phyloP scores from a whole-genome alignment of 2,329 filamentous ascomycete genomes.

The Xylaria multiplex region DNA sequence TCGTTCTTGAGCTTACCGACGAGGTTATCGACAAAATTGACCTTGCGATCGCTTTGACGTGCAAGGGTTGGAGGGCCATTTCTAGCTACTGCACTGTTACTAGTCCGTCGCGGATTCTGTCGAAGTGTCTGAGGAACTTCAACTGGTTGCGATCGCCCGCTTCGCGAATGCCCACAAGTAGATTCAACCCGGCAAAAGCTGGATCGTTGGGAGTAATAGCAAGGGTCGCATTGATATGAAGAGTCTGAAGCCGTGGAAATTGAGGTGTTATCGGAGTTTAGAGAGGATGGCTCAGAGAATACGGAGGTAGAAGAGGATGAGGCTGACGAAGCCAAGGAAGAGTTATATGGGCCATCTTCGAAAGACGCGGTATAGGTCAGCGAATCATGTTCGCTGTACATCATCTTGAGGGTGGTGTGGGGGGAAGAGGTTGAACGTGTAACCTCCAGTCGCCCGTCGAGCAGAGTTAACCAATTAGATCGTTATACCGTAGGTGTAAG shows the following conservation, averaged over 20 bases:
- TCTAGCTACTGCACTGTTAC: slow-evolving; percentile 63
- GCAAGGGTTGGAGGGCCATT: slow-evolving; percentile 78
- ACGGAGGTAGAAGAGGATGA: slow-evolving; percentile 81
- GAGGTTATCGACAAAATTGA: slow-evolving; percentile 94
- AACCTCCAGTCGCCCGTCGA: slow-evolving; percentile 66
- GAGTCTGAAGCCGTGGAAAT: slow-evolving; percentile 69
- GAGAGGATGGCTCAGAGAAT: slow-evolving; percentile 78
- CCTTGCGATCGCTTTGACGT: slow-evolving; percentile 90
- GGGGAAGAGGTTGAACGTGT: slow-evolving; percentile 43
- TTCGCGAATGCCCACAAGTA: slow-evolving; percentile 43
- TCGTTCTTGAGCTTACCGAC: slow-evolving; percentile 81
- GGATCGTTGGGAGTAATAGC: slow-evolving; percentile 49
- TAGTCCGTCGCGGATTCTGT: slow-evolving; percentile 70
- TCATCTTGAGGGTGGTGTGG: slow-evolving; percentile 64
- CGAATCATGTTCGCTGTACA: slow-evolving; percentile 63
- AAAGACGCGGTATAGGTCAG: slow-evolving; percentile 61
- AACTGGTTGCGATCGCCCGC: slow-evolving; percentile 49
- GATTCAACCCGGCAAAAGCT: slow-evolving; percentile 18
- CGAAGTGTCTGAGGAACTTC: slow-evolving; percentile 70
- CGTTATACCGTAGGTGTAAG: slow-evolving; percentile 51
- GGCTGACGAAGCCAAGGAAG: slow-evolving; percentile 77
- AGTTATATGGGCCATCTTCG: slow-evolving; percentile 71
- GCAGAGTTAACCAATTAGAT: slow-evolving; percentile 62
- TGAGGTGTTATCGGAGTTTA: slow-evolving; percentile 75
- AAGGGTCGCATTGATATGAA: slow-evolving; percentile 59